Evolutionary conservation across 2,329 filamentous ascomycete species (phyloP).

Genomic region (Pleurostoma richardsiae): DNA sequence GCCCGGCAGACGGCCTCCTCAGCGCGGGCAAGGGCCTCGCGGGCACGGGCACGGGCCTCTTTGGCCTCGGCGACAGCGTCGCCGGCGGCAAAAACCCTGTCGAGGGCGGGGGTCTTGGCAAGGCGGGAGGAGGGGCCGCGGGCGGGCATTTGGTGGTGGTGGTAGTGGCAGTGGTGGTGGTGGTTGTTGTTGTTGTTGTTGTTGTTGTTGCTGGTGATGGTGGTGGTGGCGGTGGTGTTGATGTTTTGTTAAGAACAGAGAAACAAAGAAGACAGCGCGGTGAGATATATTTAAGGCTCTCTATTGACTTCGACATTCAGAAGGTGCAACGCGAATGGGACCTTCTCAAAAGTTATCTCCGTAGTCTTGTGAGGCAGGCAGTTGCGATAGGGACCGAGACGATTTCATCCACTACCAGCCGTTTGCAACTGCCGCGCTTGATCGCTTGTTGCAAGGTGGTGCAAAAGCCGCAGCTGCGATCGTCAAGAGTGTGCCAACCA

Average conservation of each 20-base stretch:
- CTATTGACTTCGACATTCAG: background rate
- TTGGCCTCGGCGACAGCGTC: background rate
- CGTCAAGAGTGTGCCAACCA: background rate
- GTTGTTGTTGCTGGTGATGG: too few relatives aligned
- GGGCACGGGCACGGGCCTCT: background rate
- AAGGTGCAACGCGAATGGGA: background rate
- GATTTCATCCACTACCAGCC: background rate
- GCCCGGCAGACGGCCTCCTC: constrained; percentile 1
- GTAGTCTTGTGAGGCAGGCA: background rate
- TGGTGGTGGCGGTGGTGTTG: too few relatives aligned
- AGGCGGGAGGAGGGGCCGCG: background rate
- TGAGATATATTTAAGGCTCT: background rate
- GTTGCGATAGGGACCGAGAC: background rate
- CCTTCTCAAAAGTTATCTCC: background rate
- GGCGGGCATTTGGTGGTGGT: background rate
- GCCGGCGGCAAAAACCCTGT: background rate
- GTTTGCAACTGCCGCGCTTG: too few relatives aligned
- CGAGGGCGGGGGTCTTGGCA: background rate
- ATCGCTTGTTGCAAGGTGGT: background rate
- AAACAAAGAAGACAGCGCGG: background rate
- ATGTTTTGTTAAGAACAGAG: background rate
- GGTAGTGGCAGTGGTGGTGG: background rate
- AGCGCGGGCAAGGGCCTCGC: background rate
- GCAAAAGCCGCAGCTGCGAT: background rate
- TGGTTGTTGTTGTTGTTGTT: too few relatives aligned